Conservation (phyloP, 1,139 yeast genomes). For the Protomyces inouyei region DNA sequence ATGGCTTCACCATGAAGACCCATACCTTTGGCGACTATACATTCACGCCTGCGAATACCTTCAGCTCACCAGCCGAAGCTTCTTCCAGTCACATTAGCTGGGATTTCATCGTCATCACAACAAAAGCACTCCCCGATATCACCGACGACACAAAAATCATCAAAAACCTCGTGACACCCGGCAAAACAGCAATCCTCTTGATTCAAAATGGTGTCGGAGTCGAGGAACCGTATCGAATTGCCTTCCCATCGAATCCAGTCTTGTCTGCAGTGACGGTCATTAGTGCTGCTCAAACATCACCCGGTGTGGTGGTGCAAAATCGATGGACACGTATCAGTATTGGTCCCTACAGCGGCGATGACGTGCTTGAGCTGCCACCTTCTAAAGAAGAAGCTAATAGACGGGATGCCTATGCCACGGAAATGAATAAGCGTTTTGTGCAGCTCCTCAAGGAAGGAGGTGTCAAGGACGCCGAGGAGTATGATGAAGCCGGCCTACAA, state of each 20-base stretch:
- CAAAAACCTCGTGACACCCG: slow-evolving; percentile 48
- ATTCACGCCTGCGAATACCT: slow-evolving; percentile 35
- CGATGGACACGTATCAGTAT: slow-evolving; percentile 26
- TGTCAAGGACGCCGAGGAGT: slow-evolving; percentile 26
- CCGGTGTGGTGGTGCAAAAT: slow-evolving; percentile 17
- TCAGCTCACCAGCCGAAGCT: slow-evolving; percentile 42
- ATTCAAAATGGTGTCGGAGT: slow-evolving; percentile 73
- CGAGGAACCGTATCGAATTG: slow-evolving; percentile 54
- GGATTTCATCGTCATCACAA: slow-evolving; percentile 54
- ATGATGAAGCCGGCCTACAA: slow-evolving; percentile 22
- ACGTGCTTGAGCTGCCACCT: background rate
- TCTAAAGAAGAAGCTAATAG: background rate
- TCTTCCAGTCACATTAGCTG: slow-evolving; percentile 33
- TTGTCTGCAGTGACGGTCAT: slow-evolving; percentile 24
- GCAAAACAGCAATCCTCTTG: slow-evolving; percentile 52
- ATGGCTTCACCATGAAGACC: slow-evolving; percentile 60
- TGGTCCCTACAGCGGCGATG: slow-evolving; percentile 24
- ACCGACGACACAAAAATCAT: slow-evolving; percentile 55
- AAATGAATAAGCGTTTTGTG: slow-evolving; percentile 18
- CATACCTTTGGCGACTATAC: slow-evolving; percentile 32
- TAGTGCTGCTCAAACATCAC: slow-evolving; percentile 23
- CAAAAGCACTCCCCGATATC: slow-evolving; percentile 68
- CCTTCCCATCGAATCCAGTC: slow-evolving; percentile 54
- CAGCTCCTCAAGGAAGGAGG: slow-evolving; percentile 9
- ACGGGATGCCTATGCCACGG: background rate